These are phyloP conservation scores for Lachnellula subtilissima DNA, from an alignment of 2,329 filamentous ascomycete species.

Conservation along the genomic window DNA sequence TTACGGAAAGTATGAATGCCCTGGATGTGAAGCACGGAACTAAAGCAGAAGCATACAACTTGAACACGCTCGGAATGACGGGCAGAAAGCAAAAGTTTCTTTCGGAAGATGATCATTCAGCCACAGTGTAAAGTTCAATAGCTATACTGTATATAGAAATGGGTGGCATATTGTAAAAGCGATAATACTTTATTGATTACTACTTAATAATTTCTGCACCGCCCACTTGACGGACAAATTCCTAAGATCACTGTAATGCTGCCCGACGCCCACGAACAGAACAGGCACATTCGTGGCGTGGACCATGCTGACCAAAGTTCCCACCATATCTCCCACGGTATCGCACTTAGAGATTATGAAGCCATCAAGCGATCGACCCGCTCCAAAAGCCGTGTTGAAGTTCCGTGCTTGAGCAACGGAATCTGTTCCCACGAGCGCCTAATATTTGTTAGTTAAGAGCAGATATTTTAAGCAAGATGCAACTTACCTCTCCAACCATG, in stretches of 20 bases:
- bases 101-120: too few species aligned
- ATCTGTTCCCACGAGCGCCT: conserved; percentile 90
- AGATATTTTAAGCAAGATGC: not conserved
- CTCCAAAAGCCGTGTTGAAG: conserved; percentile 90
- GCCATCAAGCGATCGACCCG: conserved; percentile 75
- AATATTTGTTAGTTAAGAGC: conserved; percentile 10
- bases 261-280: conserved; percentile 76
- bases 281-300: conserved; percentile 96
- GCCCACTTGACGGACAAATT: conserved; percentile 68
- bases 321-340: conserved; percentile 92
- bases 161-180: not conserved
- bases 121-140: too few species aligned
- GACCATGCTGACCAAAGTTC: conserved; percentile 91
- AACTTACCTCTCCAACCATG: conserved; percentile 68
- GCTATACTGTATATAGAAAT: too few species aligned
- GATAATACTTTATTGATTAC: conserved; percentile 22
- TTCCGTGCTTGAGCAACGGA: conserved; percentile 93
- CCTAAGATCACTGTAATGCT: conserved; percentile 64
- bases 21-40: too few species aligned
- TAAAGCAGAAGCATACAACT: too few species aligned
- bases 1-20: too few species aligned
- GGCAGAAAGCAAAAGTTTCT: too few species aligned
- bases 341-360: conserved; percentile 99
- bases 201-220: conserved; percentile 56
- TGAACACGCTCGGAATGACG: too few species aligned